Evolutionary conservation across 306 rosid genomes (phyloP).

Genomic region (Quercus berberidifolia): DNA sequence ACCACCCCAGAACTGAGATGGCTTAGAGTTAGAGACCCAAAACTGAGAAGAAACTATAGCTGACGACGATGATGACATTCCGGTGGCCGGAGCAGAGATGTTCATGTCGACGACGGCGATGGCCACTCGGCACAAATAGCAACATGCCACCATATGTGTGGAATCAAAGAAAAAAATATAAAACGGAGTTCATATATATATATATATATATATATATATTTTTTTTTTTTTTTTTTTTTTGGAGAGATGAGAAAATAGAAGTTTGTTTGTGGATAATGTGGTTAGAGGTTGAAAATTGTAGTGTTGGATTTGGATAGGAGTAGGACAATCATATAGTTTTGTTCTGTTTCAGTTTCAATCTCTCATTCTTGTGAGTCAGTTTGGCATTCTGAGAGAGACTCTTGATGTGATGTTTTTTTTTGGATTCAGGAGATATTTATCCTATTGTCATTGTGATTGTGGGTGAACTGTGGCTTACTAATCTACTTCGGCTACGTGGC

Average conservation of each 20-base stretch:
- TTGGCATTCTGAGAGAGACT: not conserved
- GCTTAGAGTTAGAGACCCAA: slow-evolving; percentile 35
- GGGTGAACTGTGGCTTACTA: too few species aligned
- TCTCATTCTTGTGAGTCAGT: not conserved
- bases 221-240: not conserved
- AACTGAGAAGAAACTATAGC: slow-evolving; percentile 16
- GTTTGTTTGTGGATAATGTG: slow-evolving; percentile 14
- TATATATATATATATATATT: too few species aligned
- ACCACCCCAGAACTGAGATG: slow-evolving; percentile 28
- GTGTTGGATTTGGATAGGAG: slow-evolving; percentile 3
- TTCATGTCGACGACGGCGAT: slow-evolving; percentile 34
- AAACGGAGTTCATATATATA: too few species aligned
- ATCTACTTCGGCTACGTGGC: too few species aligned
- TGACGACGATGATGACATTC: not conserved
- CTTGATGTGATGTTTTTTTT: not conserved
- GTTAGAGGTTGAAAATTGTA: slow-evolving; percentile 20
- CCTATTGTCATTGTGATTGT: too few species aligned
- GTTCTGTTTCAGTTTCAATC: not conserved
- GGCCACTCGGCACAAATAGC: slow-evolving; percentile 55
- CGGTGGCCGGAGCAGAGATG: not conserved
- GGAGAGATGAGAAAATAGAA: slow-evolving; percentile 27
- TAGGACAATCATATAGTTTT: not conserved
- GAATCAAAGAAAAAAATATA: not conserved
- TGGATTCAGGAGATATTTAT: not conserved
- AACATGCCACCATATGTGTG: slow-evolving; percentile 50